Percentiles rank a stretch among this genome's conserved stretches.
These are phyloP conservation scores for Botrytis aclada DNA, from an alignment of 2,329 filamentous ascomycete species.

Conservation along the genomic window DNA sequence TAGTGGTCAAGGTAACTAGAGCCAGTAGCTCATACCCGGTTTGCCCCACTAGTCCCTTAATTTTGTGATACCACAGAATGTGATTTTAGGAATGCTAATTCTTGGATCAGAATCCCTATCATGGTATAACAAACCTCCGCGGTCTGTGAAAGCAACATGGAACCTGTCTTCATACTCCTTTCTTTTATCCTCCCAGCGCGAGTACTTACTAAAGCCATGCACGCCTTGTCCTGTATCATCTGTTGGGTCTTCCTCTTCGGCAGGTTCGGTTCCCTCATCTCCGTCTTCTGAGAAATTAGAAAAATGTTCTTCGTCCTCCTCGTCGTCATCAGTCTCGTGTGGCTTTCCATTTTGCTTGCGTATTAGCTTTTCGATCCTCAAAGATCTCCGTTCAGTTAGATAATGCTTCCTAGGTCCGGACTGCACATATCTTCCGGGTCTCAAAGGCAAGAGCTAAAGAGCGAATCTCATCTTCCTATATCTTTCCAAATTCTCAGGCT, in stretches of 20 bases:
- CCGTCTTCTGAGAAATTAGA: too few species aligned
- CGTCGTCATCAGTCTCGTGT: background rate
- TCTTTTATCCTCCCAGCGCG: background rate
- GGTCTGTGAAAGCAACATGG: background rate
- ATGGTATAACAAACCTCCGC: background rate
- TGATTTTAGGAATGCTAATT: background rate
- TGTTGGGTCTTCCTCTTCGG: background rate
- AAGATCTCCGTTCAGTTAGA: background rate
- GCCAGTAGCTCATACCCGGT: background rate
- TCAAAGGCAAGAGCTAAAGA: background rate
- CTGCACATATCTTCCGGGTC: background rate
- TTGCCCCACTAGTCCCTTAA: background rate
- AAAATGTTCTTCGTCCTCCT: background rate
- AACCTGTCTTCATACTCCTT: background rate
- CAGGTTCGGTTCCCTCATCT: background rate
- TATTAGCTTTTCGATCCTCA: background rate
- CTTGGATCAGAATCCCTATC: background rate
- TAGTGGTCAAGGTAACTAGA: background rate
- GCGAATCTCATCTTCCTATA: background rate
- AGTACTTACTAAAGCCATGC: background rate
- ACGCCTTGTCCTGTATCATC: background rate
- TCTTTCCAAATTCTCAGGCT: background rate
- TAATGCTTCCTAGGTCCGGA: background rate
- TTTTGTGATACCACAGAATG: background rate
- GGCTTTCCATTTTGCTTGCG: background rate